Evolutionary conservation across 768 basidiomycete species (phyloP).

Genomic region (Heimioporus sp.): DNA sequence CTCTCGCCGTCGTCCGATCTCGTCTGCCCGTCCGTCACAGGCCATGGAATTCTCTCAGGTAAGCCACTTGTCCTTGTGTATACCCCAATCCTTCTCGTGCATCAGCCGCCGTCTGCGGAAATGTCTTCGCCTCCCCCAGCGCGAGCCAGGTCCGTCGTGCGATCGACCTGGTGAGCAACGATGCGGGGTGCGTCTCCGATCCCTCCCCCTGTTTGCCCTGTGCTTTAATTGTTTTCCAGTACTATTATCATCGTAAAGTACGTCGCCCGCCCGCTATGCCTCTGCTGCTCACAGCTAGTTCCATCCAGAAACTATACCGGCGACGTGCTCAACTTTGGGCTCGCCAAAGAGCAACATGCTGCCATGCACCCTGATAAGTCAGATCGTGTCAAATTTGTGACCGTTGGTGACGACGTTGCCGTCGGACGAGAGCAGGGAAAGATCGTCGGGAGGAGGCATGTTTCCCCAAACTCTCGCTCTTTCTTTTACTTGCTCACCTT

Average conservation of each 20-base stretch:
- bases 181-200: slow-evolving; percentile 54
- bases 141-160: slow-evolving; percentile 79
- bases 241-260: slow-evolving; percentile 86
- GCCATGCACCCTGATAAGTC: slow-evolving; percentile 66
- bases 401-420: slow-evolving; percentile 89
- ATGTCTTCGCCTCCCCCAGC: slow-evolving; percentile 88
- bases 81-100: not conserved
- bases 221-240: slow-evolving; percentile 32
- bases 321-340: slow-evolving; percentile 87
- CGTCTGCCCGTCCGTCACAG: slow-evolving; percentile 32
- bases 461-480: slow-evolving; percentile 12
- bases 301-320: slow-evolving; percentile 77
- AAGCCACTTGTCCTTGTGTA: not conserved
- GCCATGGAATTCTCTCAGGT: slow-evolving; percentile 79
- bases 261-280: not conserved
- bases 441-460: slow-evolving; percentile 75
- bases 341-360: slow-evolving; percentile 83
- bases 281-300: slow-evolving; percentile 4
- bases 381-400: slow-evolving; percentile 67
- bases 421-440: slow-evolving; percentile 79
- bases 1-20: not conserved
- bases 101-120: slow-evolving; percentile 79
- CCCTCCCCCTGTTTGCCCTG: no score
- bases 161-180: slow-evolving; percentile 72
- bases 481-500: not conserved